Evolutionary conservation across 2,329 filamentous ascomycete genomes (phyloP), one percentile per base, ranked within the genome.

Genomic region (Coniochaeta hoffmannii): DNA sequence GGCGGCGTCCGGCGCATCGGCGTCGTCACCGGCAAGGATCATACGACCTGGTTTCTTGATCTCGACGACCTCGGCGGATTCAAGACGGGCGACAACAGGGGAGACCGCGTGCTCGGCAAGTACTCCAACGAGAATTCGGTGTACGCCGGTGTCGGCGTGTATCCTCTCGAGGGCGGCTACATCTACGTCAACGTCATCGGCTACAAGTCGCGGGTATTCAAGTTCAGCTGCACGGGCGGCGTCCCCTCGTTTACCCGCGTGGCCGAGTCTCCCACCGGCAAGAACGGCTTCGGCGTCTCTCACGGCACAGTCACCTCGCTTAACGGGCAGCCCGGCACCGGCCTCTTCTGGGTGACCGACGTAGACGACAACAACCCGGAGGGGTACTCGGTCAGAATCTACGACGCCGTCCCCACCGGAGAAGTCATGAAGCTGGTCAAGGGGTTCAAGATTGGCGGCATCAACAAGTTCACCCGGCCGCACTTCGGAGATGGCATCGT

Each of bases 271-370:
- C 71, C 74, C 0, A 71, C 76, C 19, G 81, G 81, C 53, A 77
- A 78, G 0, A 76, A 76, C 56, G 71, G 76, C 51, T 73, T 84
- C 0, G 81, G 81, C 32, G 77, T 81, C 28, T 76, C 79, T 28
- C 80, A 83, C 57, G 78, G 79, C 26, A 81, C 80, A 0, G 76
- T 76, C 0, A 84, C 81, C 0, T 79, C 80, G 0, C 68, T 82
- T 46, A 74, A 79, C 53, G 76, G 76, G 2, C 71, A 81, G 59
- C 65, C 71, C 2, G 81, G 80, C 3, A 82, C 79, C 1, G 81
- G 80, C 28, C 72, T 85, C 1, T 64, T 82, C 5, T 84, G 81
- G 81, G 74, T 75, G 1, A 76, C 74, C 0, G 81, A 84, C 54
- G 49, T 51, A 4, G 31, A 51, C 49, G 15, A 51, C 26, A 15